A percentile compares a stretch with the other conserved stretches of the same genome.
Conservation (phyloP, 2,329 filamentous ascomycete genomes). For the Trichocomaceae sp. region DNA sequence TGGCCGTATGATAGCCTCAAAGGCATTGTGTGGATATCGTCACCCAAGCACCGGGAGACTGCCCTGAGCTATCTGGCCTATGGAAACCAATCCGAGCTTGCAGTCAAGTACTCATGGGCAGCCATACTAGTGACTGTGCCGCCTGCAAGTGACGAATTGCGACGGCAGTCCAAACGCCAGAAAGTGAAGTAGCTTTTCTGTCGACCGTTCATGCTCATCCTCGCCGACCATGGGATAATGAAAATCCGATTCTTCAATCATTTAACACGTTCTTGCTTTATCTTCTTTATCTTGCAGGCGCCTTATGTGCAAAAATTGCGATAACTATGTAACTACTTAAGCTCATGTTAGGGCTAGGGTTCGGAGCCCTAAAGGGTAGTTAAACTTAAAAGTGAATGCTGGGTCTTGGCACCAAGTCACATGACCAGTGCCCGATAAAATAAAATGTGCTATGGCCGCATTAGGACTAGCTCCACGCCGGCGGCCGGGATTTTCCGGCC, state of each 20-base stretch:
- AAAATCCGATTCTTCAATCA: not conserved
- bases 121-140: conserved; percentile 22
- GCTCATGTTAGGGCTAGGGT: not conserved
- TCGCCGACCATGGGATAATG: not conserved
- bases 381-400: too few relatives aligned
- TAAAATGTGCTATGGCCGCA: not conserved
- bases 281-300: too few relatives aligned
- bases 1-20: conserved; percentile 15
- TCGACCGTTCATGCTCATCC: not conserved
- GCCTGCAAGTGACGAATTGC: conserved; percentile 8
- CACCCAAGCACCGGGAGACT: conserved; percentile 16
- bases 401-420: too few relatives aligned
- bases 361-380: not conserved
- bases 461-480: not conserved
- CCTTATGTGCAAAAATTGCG: not conserved
- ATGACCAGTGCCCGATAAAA: not conserved
- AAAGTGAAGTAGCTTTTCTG: not conserved
- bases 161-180: not conserved
- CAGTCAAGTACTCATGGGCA: conserved; percentile 18
- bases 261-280: not conserved
- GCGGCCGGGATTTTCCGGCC: conserved; percentile 7
- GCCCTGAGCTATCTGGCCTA: conserved; percentile 19
- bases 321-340: too few relatives aligned
- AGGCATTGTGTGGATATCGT: conserved; percentile 20
- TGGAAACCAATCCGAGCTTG: conserved; percentile 18